Evolutionary conservation across 2,329 filamentous ascomycete species (phyloP).

Genomic region (Onygenales sp.): DNA sequence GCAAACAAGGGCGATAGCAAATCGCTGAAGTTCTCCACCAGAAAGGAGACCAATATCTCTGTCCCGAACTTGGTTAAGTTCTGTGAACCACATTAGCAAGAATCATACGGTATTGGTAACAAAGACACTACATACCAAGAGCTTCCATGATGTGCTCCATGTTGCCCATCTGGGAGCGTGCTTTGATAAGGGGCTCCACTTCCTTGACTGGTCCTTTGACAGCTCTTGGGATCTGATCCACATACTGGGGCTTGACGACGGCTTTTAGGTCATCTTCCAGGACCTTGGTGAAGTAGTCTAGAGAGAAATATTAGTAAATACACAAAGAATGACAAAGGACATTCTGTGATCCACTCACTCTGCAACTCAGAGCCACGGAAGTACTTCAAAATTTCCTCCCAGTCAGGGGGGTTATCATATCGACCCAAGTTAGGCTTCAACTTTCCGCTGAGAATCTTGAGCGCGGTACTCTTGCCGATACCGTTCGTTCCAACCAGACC

Average conservation of each 20-base stretch:
- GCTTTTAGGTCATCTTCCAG: conserved; percentile 96
- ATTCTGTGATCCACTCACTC: conserved; percentile 49
- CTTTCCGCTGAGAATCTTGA: conserved; percentile 98
- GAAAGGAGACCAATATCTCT: conserved; percentile 85
- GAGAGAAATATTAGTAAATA: background rate
- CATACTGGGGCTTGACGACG: conserved; percentile 97
- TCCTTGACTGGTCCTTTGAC: conserved; percentile 73
- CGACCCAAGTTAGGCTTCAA: conserved; percentile 94
- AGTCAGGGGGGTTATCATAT: conserved; percentile 94
- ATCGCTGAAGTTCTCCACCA: conserved; percentile 95
- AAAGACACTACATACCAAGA: conserved; percentile 43
- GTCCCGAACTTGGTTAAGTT: conserved; percentile 81
- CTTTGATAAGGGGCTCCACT: conserved; percentile 69
- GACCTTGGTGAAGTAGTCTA: conserved; percentile 97
- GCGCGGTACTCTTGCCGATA: conserved; percentile 99
- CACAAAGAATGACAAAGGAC: background rate
- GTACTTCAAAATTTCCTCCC: conserved; percentile 98
- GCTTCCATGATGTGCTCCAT: conserved; percentile 71
- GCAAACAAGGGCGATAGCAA: conserved; percentile 91
- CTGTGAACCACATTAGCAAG: conserved; percentile 30
- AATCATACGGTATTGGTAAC: background rate
- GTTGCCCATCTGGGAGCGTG: conserved; percentile 68
- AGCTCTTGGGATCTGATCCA: conserved; percentile 93
- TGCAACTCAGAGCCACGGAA: conserved; percentile 96
- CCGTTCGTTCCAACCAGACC: conserved; percentile 98